Base-by-base conservation (phyloP, 768 basidiomycete genomes). In the Lactarius evosmus region DNA sequence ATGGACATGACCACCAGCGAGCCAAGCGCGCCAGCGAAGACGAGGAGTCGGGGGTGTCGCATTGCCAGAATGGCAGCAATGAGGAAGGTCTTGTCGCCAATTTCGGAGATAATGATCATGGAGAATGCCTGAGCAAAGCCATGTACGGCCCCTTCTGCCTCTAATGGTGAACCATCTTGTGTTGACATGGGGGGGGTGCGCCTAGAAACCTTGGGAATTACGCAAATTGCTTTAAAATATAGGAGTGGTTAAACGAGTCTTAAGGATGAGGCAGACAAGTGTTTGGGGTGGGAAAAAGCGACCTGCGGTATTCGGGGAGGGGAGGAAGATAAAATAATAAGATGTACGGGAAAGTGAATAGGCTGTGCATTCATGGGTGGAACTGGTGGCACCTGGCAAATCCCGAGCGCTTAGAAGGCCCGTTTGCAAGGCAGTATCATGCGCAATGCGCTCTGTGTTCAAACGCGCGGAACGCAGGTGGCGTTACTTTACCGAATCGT, bases 81-180 rank as follows among this genome's bases (percentile, higher is more conserved):
- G 67, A 89, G 79, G 71, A 89, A 89, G 0, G 96, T 98, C 75
- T 98, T 97, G 85, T 98, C 96, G 27, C 96, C 96, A 49, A 95
- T 89, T 79, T 95, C 93, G 2, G 92, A 93, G 72, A 90, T 80
- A 36, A 98, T 88, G 70, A 97, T 98, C 87, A 96, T 94, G 66
- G 82, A 75, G 78, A 95, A 93, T 6, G 93, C 85, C 71, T 93
- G 89, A 6, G 83, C 63, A 65, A 95, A 83, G 11, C 86, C 89
- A 67, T 87, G 78, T 58, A 80, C 40, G 29, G 65, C 61, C 32
- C 66, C 71, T 56, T 77, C 76, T 46, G 69, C 66, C 40, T 38
- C 56, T 17, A 38, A 16, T 22, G 62, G 34, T 36, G 62, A 27
- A 55, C 19, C 34, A 27, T 55, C 51, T 34, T 7, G 29, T 27